Conservation (phyloP, 2,329 filamentous ascomycete species). For the Pseudocercospora ulei region DNA sequence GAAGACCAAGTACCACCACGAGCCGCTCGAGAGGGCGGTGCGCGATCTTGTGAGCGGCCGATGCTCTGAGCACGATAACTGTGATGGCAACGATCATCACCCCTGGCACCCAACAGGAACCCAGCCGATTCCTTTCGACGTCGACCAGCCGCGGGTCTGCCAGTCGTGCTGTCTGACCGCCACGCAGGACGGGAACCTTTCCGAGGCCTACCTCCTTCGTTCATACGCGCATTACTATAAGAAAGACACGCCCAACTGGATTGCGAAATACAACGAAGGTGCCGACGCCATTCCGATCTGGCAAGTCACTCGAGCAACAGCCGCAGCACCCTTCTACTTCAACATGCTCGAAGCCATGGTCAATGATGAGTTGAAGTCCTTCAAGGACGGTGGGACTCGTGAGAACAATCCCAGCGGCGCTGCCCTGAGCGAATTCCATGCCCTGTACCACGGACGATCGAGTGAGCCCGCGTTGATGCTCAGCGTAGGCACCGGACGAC, state of each 20-base stretch:
- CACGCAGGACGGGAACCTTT: slow-evolving; percentile 41
- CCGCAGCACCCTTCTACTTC: slow-evolving; percentile 47
- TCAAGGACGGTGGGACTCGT: slow-evolving; percentile 45
- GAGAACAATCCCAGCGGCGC: slow-evolving; percentile 45
- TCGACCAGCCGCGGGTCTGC: slow-evolving; percentile 32
- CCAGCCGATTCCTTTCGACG: slow-evolving; percentile 26
- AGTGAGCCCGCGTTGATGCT: slow-evolving; percentile 40
- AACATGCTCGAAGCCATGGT: slow-evolving; percentile 42
- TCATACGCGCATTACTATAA: slow-evolving; percentile 43
- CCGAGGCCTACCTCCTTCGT: slow-evolving; percentile 43
- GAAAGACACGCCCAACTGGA: slow-evolving; percentile 37
- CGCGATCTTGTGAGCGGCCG: slow-evolving; percentile 39
- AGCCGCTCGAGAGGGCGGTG: slow-evolving; percentile 43
- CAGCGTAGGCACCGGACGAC: slow-evolving; percentile 42
- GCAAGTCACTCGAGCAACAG: slow-evolving; percentile 46
- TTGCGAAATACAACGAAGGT: slow-evolving; percentile 40
- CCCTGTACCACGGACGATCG: slow-evolving; percentile 38
- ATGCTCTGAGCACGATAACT: slow-evolving; percentile 39
- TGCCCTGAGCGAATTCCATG: slow-evolving; percentile 42
- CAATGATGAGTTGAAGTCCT: slow-evolving; percentile 35
- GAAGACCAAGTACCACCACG: slow-evolving; percentile 44
- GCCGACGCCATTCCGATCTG: slow-evolving; percentile 43
- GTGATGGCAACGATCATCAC: slow-evolving; percentile 40
- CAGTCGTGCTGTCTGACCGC: slow-evolving; percentile 43
- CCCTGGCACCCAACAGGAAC: too few species aligned